Evolutionary conservation across 2,329 filamentous ascomycete species (phyloP).

Genomic region (Neophaeococcomyces mojaviensis): DNA sequence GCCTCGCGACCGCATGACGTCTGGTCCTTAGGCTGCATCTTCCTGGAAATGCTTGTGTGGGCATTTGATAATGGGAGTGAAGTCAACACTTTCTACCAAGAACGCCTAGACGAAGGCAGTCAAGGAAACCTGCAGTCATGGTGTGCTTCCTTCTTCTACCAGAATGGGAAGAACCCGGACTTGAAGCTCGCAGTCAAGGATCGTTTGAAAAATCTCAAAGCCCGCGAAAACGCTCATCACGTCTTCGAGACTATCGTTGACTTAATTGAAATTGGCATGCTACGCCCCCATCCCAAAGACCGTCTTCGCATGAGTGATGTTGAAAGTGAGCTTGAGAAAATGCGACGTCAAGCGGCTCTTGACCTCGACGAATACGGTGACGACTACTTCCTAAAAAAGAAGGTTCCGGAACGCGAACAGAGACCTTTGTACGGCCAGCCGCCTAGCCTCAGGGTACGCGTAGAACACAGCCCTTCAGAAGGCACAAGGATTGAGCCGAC

Average conservation of each 20-base stretch:
- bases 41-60: conserved; percentile 8
- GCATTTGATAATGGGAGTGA: background rate
- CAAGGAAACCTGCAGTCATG: background rate
- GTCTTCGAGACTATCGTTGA: background rate
- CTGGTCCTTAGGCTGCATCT: conserved; percentile 11
- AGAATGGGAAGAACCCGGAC: background rate
- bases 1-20: conserved; percentile 7
- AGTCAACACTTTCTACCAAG: background rate
- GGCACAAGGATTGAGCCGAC: too few species aligned
- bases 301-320: background rate
- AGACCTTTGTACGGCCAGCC: too few species aligned
- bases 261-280: background rate
- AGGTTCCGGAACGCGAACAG: too few species aligned
- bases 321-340: background rate
- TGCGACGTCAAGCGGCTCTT: background rate
- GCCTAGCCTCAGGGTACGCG: too few species aligned
- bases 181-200: background rate
- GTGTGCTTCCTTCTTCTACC: background rate
- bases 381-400: too few species aligned
- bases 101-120: background rate
- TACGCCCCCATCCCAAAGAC: background rate
- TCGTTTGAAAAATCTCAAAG: background rate
- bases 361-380: background rate
- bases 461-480: too few species aligned
- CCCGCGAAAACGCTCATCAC: background rate